Base-by-base conservation (phyloP, 2,329 filamentous ascomycete species). In the Phaeomoniella chlamydospora region DNA sequence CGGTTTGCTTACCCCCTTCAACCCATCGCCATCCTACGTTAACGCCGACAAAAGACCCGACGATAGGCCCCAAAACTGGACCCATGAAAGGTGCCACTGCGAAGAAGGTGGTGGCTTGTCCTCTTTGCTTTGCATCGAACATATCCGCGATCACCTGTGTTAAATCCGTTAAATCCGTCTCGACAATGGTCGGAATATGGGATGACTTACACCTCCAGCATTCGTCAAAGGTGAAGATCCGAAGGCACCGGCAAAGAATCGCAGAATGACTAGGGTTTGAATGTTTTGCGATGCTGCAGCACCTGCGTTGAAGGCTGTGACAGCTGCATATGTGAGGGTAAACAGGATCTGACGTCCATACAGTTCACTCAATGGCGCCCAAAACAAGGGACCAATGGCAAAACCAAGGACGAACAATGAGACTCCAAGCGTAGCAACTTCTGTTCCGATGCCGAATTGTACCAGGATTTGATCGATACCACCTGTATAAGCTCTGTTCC, bases 21-120 rank as follows among this genome's bases (percentile, higher is more conserved):
- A 82, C 69, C 79, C 78, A 82, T 45, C 75, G 63, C 79, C 79
- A 82, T 12, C 75, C 76, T 11, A 65, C 67, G 2, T 66, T 62
- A 51, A 75, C 65, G 6, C 72, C 72, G 2, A 81, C 57, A 51
- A 82, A 83, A 2, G 77, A 77, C 42, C 74, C 74, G 4, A 70
- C 68, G 32, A 82, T 74, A 1, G 80, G 80, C 1, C 78, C 75
- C 49, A 37, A 14, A 14, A 29, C 31, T 5, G 36, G 36, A 18
- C 36, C 36, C 29, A 37, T 33, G 36, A 37, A 37, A 10, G 36
- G n/a, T 22, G 26, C 43, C 16, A 45, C 41, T n/a, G 26, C 41
- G 26, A 46, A 35, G 10, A 29, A 22, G 5, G 31, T 31, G n/a
- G 22, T 37, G 5, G 26, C 36, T 4, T 31, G 30, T 9, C 30